Base-by-base conservation (phyloP, 75 land plant species). In the Larix kaempferi region DNA sequence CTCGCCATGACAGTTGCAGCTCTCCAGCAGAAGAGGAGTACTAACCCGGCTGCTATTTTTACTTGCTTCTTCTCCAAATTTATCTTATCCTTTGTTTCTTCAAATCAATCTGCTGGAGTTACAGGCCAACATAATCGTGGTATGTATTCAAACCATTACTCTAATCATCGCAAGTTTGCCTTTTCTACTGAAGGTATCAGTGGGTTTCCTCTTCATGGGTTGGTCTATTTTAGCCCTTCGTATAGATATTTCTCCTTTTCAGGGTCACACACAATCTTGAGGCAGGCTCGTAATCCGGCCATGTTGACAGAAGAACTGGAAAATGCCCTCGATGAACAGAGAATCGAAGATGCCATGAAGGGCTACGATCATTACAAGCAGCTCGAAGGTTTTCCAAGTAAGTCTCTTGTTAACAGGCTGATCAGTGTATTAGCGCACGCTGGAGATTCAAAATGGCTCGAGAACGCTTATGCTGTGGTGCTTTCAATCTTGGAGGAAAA, bases 381-480 rank as follows among this genome's bases (percentile, higher is more conserved):
- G 37, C 79, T 85, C 85, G 90, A 84, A 57, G 88, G 86, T 56
- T 87, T 91, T 75, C 91, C 93, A 41, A 77, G 89, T 25, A 91
- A 81, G 76, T 87, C 87, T 22, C n/a, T 91, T 59, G 59, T 91
- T 41, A 89, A 80, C 76, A 83, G 78, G 61, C 75, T 91, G 27
- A 35, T 91, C 17, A 69, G 75, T 35, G 21, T 82, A 77, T 79
- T 84, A 44, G 77, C 84, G 13, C 80, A 81, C 62, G 82, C 76
- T 37, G 75, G 62, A 33, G 87, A 88, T 19, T 4, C 12, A 17
- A 63, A 76, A 44, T 85, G 84, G 84, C 82, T 91, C 4, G 78
- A 86, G 15, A 86, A 85, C 56, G 89, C 87, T 56, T 89, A 71
- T 76, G 75, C 66, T 19, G 22, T 84, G 76, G 86, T 87, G 8